Base-by-base conservation (phyloP, 1,284 basidiomycete species). In the Ganoderma multipileum region DNA sequence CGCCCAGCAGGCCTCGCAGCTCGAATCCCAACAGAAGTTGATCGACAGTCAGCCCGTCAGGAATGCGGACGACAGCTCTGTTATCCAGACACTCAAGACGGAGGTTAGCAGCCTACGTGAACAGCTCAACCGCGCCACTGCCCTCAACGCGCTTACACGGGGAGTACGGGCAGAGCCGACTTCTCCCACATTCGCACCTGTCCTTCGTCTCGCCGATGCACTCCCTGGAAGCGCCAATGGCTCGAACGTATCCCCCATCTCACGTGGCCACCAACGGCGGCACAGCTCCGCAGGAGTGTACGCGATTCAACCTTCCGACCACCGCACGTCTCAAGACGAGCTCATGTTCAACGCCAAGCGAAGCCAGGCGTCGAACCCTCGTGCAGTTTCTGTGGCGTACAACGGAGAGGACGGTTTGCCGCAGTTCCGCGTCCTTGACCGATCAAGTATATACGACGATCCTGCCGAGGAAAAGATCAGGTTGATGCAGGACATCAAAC, bases 391-490 rank as follows among this genome's bases (percentile, higher is more conserved):
- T 12, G 95, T 98, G 64, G 97, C 95, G 68, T 93, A 93, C 84
- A 87, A 93, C 75, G 89, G 92, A 58, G 91, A 93, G 75, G 93
- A 95, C 71, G 89, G 87, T 68, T 84, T 86, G 67, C 85, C 92
- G 62, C 88, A 91, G 63, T 87, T 89, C 77, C 86, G 93, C 52
- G 86, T 87, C 59, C 80, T 83, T 6, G 95, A 94, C 73, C 93
- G 94, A 36, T 83, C 92, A 62, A 86, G 94, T 79, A 86, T 93
- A 76, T 90, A 91, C 73, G 96, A 98, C 75, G 95, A 96, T 78
- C 91, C 95, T 18, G 92, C 94, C 0, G 96, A 99, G 79, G 96
- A 99, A 84, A 97, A 99, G 83, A 95, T 98, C 73, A 87, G 93
- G 65, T 85, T 99, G 59, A 91, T 99, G 85, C 95, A 97, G 77